Evolutionary conservation across 768 basidiomycete species (phyloP), one percentile per base, ranked within the genome.

Genomic region (Podaxis sp.): DNA sequence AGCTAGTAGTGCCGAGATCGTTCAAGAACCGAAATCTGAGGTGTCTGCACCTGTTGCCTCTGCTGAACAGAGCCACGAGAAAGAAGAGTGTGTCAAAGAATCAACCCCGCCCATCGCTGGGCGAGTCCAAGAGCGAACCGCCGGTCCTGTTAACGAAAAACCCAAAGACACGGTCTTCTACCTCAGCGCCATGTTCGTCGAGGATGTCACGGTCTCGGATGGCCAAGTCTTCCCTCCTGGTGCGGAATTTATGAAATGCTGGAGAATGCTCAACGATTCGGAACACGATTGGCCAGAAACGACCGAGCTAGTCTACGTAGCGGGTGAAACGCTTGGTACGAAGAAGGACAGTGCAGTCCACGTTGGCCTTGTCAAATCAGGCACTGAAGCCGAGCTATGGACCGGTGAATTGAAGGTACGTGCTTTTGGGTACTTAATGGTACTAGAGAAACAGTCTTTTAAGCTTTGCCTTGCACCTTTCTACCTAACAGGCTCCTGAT

Each of bases 181-280:
- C 19, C 69, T 89, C 63, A 79, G 79, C 40, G 89, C 90, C 3
- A 76, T 75, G 4, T 88, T 88, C 64, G 64, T 93, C 5, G 79
- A 79, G 39, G 89, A 93, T 70, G 79, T 87, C 44, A 93, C 90
- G 38, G 87, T 92, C 55, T 78, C 83, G 3, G 87, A 90, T 67
- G 92, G 92, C 0, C 90, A 92, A 67, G 74, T 79, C 24, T 89
- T 94, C 70, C 90, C 91, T 33, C 87, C 91, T 6, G 93, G 93
- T 38, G 91, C 90, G 0, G 90, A 91, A 71, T 95, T 95, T 68
- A 83, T 93, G 60, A 95, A 94, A 74, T 86, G 85, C 22, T 95
- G 93, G 93, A 79, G 80, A 61, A 81, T 94, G 79, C 65, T 79
- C 33, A 95, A 95, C 68, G 82, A 82, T 66, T 87, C 92, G 15